These are phyloP conservation scores for Colletotrichum horii DNA, from an alignment of 2,329 filamentous ascomycete species.

Conservation along the genomic window DNA sequence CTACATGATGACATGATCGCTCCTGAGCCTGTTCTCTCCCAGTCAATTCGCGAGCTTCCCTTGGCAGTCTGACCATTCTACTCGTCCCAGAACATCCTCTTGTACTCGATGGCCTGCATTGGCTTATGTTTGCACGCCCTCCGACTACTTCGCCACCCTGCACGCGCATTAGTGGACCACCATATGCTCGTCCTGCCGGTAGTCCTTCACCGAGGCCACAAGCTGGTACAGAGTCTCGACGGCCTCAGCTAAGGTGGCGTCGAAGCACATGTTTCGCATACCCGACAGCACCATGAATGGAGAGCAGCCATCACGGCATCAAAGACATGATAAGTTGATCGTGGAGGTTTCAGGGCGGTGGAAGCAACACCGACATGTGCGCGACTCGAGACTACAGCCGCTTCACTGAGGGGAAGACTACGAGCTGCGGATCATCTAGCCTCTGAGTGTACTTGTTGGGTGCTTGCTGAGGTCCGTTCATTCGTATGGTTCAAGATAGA, in stretches of 20 bases:
- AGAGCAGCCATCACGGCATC: background rate
- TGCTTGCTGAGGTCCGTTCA: background rate
- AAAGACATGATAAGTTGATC: background rate
- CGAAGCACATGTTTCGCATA: background rate
- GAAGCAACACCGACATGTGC: background rate
- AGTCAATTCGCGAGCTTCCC: background rate
- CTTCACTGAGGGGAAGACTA: background rate
- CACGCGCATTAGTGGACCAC: background rate
- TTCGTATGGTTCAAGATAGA: background rate
- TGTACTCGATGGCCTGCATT: background rate
- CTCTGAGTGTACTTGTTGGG: background rate
- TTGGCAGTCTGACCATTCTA: background rate
- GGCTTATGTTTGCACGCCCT: background rate
- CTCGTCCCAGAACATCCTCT: background rate
- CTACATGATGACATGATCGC: no score
- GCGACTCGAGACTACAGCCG: background rate
- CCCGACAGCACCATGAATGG: background rate
- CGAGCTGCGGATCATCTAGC: background rate
- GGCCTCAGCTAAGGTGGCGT: background rate
- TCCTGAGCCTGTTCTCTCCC: background rate
- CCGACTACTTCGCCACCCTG: background rate
- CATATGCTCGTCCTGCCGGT: background rate
- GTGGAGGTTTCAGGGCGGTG: background rate
- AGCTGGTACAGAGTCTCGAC: background rate
- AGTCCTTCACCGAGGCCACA: background rate